These are phyloP conservation scores for Daedaleopsis sinensis DNA, from an alignment of 768 basidiomycete genomes.

Conservation along the genomic window DNA sequence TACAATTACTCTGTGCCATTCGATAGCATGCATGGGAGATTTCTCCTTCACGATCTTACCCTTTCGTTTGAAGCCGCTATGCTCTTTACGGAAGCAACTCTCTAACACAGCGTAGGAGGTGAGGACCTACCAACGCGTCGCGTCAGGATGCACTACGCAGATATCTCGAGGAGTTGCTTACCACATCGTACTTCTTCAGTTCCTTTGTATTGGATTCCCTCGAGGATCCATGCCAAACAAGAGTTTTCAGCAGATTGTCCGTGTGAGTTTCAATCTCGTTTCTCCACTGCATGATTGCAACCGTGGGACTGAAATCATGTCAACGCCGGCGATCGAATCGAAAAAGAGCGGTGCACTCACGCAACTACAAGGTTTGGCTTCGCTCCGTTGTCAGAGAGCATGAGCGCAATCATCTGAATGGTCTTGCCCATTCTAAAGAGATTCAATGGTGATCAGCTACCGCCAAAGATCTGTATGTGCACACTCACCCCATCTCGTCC, in stretches of 20 bases:
- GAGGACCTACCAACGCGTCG: slow-evolving; percentile 55
- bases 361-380: slow-evolving; percentile 93
- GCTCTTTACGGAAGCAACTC: slow-evolving; percentile 91
- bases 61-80: slow-evolving; percentile 89
- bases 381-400: slow-evolving; percentile 68
- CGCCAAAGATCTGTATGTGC: slow-evolving; percentile 5
- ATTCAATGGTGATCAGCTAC: not conserved
- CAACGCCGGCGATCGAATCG: not conserved
- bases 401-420: slow-evolving; percentile 91
- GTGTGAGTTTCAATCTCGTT: slow-evolving; percentile 92
- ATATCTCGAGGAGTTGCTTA: slow-evolving; percentile 39
- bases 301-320: slow-evolving; percentile 42
- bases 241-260: slow-evolving; percentile 73
- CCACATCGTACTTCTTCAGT: slow-evolving; percentile 87
- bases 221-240: slow-evolving; percentile 89
- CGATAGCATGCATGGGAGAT: slow-evolving; percentile 79
- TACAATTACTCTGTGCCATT: slow-evolving; percentile 84
- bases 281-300: slow-evolving; percentile 80
- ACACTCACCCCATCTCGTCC: slow-evolving; percentile 91
- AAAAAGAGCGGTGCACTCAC: slow-evolving; percentile 45
- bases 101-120: slow-evolving; percentile 91
- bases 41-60: slow-evolving; percentile 84
- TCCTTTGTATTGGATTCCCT: slow-evolving; percentile 68
- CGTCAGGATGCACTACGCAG: not conserved
- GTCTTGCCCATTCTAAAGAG: slow-evolving; percentile 95